Conservation (phyloP, 441 rosid genomes). For the Syzygium malaccense region DNA sequence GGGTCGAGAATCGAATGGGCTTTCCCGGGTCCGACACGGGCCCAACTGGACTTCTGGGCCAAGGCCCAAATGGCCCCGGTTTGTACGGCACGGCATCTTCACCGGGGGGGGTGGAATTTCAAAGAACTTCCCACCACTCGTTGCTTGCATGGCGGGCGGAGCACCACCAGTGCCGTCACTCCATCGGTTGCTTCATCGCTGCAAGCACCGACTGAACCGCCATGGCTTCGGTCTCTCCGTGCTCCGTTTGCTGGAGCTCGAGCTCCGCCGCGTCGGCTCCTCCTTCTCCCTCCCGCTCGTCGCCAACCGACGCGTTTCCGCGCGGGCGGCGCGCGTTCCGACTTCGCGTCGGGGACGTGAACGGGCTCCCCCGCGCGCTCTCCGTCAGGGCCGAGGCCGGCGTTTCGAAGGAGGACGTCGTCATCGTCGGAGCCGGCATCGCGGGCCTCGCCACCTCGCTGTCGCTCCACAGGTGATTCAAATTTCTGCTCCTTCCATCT, state of each 20-base stretch:
- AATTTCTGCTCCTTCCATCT: background rate
- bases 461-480: conserved; percentile 58
- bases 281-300: conserved; percentile 4
- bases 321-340: conserved; percentile 5
- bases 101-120: background rate
- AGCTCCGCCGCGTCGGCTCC: background rate
- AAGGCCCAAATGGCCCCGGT: background rate
- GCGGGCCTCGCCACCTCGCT: conserved; percentile 89
- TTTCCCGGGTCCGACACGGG: background rate
- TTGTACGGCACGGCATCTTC: background rate
- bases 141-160: conserved; percentile 2
- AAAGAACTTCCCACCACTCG: conserved; percentile 12
- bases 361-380: conserved; percentile 8
- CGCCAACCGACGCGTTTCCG: background rate
- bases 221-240: conserved; percentile 26
- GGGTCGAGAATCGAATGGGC: background rate
- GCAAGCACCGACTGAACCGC: background rate
- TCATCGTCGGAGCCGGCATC: conserved; percentile 80
- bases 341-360: conserved; percentile 17
- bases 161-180: background rate
- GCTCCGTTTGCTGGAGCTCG: conserved; percentile 24
- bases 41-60: background rate
- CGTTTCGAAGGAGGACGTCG: conserved; percentile 42
- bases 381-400: conserved; percentile 21
- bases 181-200: background rate